phyloP scores from a whole-genome alignment of 2,329 filamentous ascomycete species.

The Zymoseptoria ardabiliae region DNA sequence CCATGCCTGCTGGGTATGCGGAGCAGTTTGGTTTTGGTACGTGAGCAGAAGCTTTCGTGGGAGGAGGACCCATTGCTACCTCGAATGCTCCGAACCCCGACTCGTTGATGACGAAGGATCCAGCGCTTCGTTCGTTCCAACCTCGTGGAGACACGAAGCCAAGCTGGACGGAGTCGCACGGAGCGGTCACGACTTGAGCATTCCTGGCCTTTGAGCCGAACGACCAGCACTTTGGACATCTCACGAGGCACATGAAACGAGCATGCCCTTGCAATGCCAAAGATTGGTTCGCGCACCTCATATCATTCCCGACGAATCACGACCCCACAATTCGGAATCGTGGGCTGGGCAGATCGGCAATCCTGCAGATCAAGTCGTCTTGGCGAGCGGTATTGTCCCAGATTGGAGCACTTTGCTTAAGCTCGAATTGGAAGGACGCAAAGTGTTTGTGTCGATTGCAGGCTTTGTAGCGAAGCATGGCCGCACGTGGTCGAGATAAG shows the following conservation, averaged over 20 bases:
- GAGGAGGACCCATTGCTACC: neutral
- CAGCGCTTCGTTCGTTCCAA: no score
- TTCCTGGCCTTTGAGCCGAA: no score
- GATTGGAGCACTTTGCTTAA: neutral
- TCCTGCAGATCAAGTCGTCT: neutral
- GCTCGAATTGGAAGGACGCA: neutral
- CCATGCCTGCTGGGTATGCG: slow-evolving; percentile 7
- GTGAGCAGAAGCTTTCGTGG: neutral
- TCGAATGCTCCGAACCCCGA: no score
- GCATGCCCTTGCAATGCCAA: neutral
- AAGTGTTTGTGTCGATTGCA: neutral
- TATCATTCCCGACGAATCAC: neutral
- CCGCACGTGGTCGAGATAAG: neutral
- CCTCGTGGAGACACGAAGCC: no score
- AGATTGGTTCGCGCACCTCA: neutral
- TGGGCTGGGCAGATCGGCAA: neutral
- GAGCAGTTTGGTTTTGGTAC: slow-evolving; percentile 13
- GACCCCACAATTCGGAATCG: neutral
- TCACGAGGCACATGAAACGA: neutral
- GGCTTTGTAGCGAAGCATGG: neutral
- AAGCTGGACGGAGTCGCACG: no score
- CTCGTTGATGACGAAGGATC: no score
- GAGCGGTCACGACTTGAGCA: no score
- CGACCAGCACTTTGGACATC: neutral
- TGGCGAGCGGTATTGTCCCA: neutral